These are phyloP conservation scores for Nidula niveotomentosa DNA, from an alignment of 1,284 basidiomycete species.

Conservation along the genomic window DNA sequence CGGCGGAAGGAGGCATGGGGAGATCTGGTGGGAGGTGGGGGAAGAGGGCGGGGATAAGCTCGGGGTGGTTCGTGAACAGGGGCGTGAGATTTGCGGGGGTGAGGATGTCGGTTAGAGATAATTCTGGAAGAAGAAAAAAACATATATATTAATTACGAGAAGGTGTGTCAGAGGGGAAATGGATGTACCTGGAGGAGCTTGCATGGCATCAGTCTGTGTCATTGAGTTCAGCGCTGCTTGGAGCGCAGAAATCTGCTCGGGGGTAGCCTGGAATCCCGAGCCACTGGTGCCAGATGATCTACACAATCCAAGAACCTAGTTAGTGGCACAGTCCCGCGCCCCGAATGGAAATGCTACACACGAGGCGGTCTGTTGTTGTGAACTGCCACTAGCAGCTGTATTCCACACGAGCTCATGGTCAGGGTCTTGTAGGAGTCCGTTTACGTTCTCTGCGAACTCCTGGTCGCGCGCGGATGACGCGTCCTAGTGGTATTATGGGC, in stretches of 20 bases:
- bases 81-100: conserved; percentile 70
- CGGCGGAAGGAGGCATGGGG: conserved; percentile 60
- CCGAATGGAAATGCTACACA: background rate
- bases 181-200: conserved; percentile 2
- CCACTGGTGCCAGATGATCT: background rate
- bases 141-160: background rate
- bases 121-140: conserved; percentile 38
- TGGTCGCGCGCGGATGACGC: conserved; percentile 65
- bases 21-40: conserved; percentile 77
- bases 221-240: conserved; percentile 38
- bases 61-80: conserved; percentile 66
- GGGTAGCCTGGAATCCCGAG: conserved; percentile 37
- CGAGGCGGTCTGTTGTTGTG: conserved; percentile 27
- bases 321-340: too few species aligned
- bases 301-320: background rate
- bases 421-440: conserved; percentile 65
- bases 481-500: conserved; percentile 41
- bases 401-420: conserved; percentile 62
- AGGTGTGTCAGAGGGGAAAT: too few species aligned
- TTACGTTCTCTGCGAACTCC: conserved; percentile 70
- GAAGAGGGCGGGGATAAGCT: conserved; percentile 66
- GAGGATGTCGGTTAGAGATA: conserved; percentile 71
- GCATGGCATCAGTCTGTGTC: conserved; percentile 20
- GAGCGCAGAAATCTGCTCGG: conserved; percentile 57
- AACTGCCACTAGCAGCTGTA: conserved; percentile 16